These are phyloP conservation scores for Allantophomopsis lycopodina DNA, from an alignment of 2,329 filamentous ascomycete species.

Conservation along the genomic window DNA sequence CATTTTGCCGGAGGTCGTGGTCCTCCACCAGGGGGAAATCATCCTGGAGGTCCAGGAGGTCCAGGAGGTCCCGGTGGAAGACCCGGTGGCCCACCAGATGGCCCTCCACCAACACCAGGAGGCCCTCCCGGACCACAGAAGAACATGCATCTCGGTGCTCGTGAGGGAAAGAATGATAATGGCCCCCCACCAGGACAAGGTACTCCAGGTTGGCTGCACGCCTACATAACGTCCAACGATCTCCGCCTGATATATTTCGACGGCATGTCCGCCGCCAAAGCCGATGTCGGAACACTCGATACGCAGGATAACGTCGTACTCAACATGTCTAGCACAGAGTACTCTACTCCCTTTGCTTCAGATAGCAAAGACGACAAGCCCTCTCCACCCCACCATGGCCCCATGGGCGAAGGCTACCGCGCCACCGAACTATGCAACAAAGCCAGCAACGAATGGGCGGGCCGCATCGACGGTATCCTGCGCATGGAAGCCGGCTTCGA, in stretches of 20 bases:
- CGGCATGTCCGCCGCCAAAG: constrained; percentile 56
- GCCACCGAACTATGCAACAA: constrained; percentile 38
- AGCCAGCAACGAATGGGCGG: constrained; percentile 33
- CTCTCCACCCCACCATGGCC: constrained; percentile 1
- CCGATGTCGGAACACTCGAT: constrained; percentile 50
- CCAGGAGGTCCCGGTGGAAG: too few species aligned
- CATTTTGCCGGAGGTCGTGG: constrained; percentile 34
- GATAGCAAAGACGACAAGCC: too few species aligned
- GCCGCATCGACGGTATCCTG: constrained; percentile 44
- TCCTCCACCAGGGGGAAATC: neutral
- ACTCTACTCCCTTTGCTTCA: too few species aligned
- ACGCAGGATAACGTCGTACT: constrained; percentile 49
- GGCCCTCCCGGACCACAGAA: too few species aligned
- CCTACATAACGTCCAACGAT: constrained; percentile 42
- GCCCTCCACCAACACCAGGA: neutral
- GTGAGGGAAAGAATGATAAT: too few species aligned
- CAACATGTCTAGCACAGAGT: constrained; percentile 11
- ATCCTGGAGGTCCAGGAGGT: too few species aligned
- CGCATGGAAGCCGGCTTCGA: constrained; percentile 61
- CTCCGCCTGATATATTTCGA: constrained; percentile 55
- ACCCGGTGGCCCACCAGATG: too few species aligned
- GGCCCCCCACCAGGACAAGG: too few species aligned
- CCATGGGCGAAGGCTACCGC: constrained; percentile 33
- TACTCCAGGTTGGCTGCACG: constrained; percentile 45
- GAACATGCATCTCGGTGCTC: too few species aligned